Base-by-base conservation (phyloP, 352 stramenopile species). In the Thalassiosira sp. region DNA sequence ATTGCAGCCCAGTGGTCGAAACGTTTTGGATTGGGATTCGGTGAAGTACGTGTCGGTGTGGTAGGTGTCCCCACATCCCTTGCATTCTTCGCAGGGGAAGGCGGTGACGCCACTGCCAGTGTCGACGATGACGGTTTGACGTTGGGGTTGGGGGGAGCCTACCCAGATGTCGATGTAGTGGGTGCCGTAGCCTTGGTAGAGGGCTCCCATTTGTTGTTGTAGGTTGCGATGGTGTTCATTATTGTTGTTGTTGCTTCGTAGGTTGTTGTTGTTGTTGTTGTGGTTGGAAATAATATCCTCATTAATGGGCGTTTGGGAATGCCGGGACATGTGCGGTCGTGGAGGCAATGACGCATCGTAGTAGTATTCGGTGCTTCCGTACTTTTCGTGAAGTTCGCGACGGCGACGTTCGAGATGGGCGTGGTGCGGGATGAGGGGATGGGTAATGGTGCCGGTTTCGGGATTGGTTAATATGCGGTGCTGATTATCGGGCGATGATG, bases 111-210 rank as follows among this genome's bases (percentile, higher is more conserved):
- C 93, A 25, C 89, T 97, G n/a, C 96, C 96, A 5, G 96, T 98
- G 78, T 98, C 96, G 58, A 99, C 94, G 81, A 99, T 99, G 10
- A 99, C 85, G n/a, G 89, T 94, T 63, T 95, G 88, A 15, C 91
- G 72, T 79, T 96, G 91, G 13, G 91, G 83, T 13, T 49, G 64
- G 13, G 84, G 82, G 22, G 65, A 82, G 15, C 93, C 93, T 0
- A 93, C 78, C 82, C 91, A 95, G 1, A 95, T 61, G 72, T 95
- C 90, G 7, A 89, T 82, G 65, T 95, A 95, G 60, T 96, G 93
- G 3, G 93, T 96, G 33, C 91, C 92, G 67, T 94, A 95, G 13
- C 91, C 91, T 61, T 89, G 81, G 58, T 87, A 94, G 18, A 94
- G 75, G 18, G 67, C 73, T 11, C 71, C 76, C 57, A 90, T 81